Percentiles rank a stretch among this genome's conserved stretches.
Conservation (phyloP, 2,329 filamentous ascomycete species). For the Ustulina deusta region DNA sequence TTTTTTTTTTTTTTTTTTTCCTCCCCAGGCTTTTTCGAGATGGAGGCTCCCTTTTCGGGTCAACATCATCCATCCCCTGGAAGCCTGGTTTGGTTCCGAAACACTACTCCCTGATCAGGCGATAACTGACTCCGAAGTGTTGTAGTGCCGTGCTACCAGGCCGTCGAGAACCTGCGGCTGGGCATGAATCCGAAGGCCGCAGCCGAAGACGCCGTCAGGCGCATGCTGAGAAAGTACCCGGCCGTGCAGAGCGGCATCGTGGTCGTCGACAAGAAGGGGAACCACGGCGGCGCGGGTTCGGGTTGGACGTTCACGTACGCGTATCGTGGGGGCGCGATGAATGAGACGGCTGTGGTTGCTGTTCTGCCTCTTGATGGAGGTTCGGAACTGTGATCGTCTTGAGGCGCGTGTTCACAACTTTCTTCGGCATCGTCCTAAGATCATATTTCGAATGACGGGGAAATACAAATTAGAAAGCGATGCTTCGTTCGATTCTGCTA, state of each 20-base stretch:
- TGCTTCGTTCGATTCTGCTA: not conserved
- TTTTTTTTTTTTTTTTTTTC: not conserved
- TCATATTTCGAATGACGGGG: not conserved
- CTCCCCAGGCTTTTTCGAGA: not conserved
- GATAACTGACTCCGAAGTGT: not conserved
- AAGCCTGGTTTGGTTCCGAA: not conserved
- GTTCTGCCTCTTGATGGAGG: conserved; percentile 52
- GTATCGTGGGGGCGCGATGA: conserved; percentile 62
- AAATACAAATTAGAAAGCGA: too few relatives aligned
- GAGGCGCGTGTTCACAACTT: not conserved
- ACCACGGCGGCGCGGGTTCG: conserved; percentile 63
- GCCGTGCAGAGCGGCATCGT: conserved; percentile 62
- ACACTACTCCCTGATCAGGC: not conserved
- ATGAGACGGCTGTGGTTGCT: conserved; percentile 58
- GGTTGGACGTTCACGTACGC: conserved; percentile 68
- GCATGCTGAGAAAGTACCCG: conserved; percentile 63
- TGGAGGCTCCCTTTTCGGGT: not conserved
- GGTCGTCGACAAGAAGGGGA: conserved; percentile 61
- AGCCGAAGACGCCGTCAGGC: conserved; percentile 62
- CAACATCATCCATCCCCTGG: not conserved
- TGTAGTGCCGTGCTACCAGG: conserved; percentile 66
- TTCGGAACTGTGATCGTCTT: conserved; percentile 24
- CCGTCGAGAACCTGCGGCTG: conserved; percentile 63
- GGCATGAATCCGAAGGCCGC: conserved; percentile 63
- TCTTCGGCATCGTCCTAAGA: not conserved